phyloP scores from a whole-genome alignment of 441 rosid species.

The Euphorbia corollata region DNA sequence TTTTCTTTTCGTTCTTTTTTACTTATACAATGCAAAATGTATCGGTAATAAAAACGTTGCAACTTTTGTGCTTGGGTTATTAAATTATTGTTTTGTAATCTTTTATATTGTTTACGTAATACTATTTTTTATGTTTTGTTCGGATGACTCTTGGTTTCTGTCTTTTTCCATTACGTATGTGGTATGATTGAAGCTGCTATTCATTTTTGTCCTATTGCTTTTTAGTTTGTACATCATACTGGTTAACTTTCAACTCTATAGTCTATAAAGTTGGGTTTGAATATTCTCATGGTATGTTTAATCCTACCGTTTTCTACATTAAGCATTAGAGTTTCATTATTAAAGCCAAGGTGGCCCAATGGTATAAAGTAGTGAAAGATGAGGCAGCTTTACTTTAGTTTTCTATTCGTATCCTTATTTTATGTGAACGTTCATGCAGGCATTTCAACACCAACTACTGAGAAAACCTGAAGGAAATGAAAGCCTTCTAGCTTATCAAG shows the following conservation, averaged over 20 bases:
- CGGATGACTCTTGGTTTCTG: neutral
- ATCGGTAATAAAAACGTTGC: neutral
- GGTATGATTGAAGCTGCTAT: slow-evolving; percentile 2
- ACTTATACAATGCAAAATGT: neutral
- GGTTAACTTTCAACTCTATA: neutral
- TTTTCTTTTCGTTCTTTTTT: neutral
- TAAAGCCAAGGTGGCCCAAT: neutral
- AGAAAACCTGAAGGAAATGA: slow-evolving; percentile 81
- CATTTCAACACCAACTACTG: slow-evolving; percentile 57
- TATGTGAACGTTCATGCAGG: slow-evolving; percentile 31
- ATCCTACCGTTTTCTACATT: neutral
- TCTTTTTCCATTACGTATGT: slow-evolving; percentile 2
- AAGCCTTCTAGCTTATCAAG: slow-evolving; percentile 68
- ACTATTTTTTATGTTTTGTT: neutral
- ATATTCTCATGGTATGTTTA: neutral
- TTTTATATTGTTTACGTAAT: neutral
- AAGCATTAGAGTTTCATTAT: neutral
- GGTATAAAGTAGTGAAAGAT: neutral
- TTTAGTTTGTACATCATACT: neutral
- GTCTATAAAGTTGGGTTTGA: neutral
- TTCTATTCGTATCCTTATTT: neutral
- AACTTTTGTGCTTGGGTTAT: neutral
- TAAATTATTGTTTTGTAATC: neutral
- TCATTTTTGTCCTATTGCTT: neutral
- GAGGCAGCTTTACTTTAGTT: neutral